phyloP scores from a whole-genome alignment of 345 rosid species.

The Dipteronia sinensis region DNA sequence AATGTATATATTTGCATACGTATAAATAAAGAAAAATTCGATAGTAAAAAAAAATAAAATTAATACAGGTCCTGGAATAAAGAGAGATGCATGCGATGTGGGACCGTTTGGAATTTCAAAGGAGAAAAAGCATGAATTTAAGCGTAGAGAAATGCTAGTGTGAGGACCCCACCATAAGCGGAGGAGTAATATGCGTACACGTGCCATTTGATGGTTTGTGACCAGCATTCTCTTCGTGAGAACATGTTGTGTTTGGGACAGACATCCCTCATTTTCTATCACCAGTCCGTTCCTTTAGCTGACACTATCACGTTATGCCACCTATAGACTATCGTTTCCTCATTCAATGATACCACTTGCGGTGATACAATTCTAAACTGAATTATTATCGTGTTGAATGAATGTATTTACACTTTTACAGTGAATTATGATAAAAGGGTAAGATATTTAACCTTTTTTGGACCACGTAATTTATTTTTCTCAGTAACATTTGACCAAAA shows the following conservation, averaged over 20 bases:
- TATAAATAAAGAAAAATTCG: too few relatives aligned
- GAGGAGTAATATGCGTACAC: slow-evolving; percentile 3
- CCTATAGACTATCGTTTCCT: not conserved
- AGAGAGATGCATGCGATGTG: not conserved
- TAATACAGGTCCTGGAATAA: not conserved
- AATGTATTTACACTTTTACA: too few relatives aligned
- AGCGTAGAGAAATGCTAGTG: not conserved
- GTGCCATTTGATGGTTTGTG: slow-evolving; percentile 8
- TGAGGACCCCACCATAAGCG: not conserved
- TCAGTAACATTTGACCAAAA: too few relatives aligned
- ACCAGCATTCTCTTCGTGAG: slow-evolving; percentile 18
- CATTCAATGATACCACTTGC: not conserved
- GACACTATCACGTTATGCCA: slow-evolving; percentile 25
- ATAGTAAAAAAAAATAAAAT: not conserved
- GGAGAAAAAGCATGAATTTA: slow-evolving; percentile 5
- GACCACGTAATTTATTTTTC: too few relatives aligned
- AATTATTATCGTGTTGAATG: too few relatives aligned
- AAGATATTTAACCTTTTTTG: too few relatives aligned
- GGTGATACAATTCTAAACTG: too few relatives aligned
- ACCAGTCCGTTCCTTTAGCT: slow-evolving; percentile 30
- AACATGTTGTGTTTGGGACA: slow-evolving; percentile 37
- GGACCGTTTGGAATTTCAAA: not conserved
- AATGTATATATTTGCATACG: too few relatives aligned
- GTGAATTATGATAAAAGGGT: too few relatives aligned
- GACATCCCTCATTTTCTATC: not conserved